These are phyloP conservation scores for Phoenix roebelenii DNA, from an alignment of 176 grass and related monocot genomes.

Conservation along the genomic window DNA sequence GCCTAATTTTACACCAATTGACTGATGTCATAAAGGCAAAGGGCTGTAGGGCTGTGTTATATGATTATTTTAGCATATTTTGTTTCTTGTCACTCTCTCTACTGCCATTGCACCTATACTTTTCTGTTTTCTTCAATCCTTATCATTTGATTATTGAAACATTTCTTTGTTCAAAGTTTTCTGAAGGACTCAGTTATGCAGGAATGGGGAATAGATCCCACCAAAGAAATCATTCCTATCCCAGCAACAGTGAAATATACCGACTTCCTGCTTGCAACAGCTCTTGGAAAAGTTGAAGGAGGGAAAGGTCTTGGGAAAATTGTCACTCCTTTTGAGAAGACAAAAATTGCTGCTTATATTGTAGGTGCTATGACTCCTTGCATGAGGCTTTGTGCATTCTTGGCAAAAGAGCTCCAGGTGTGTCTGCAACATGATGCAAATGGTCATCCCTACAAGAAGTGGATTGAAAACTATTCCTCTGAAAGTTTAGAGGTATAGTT, in stretches of 20 bases:
- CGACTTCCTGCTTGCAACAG: slow-evolving; percentile 78
- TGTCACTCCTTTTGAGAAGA: slow-evolving; percentile 94
- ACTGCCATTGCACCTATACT: no score
- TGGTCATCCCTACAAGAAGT: slow-evolving; percentile 77
- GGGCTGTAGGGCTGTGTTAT: no score
- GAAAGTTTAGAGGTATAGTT: slow-evolving; percentile 64
- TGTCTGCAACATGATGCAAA: slow-evolving; percentile 41
- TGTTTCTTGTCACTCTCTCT: no score
- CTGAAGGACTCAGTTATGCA: slow-evolving; percentile 31
- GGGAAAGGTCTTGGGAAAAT: slow-evolving; percentile 75
- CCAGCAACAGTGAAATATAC: slow-evolving; percentile 69
- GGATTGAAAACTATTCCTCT: slow-evolving; percentile 58
- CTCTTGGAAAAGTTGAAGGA: slow-evolving; percentile 69
- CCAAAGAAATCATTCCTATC: slow-evolving; percentile 49
- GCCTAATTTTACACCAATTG: no score
- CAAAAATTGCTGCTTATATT: slow-evolving; percentile 88
- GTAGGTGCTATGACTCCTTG: slow-evolving; percentile 85
- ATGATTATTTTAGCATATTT: no score
- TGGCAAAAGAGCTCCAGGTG: slow-evolving; percentile 58
- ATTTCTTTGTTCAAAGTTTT: slow-evolving; percentile 9
- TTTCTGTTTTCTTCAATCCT: no score
- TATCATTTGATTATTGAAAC: not conserved
- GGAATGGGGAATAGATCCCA: slow-evolving; percentile 84
- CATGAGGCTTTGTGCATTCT: slow-evolving; percentile 83
- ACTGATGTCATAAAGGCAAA: no score